Conservation (phyloP, 257 asterid species). For the Paraleonurus japonicus region DNA sequence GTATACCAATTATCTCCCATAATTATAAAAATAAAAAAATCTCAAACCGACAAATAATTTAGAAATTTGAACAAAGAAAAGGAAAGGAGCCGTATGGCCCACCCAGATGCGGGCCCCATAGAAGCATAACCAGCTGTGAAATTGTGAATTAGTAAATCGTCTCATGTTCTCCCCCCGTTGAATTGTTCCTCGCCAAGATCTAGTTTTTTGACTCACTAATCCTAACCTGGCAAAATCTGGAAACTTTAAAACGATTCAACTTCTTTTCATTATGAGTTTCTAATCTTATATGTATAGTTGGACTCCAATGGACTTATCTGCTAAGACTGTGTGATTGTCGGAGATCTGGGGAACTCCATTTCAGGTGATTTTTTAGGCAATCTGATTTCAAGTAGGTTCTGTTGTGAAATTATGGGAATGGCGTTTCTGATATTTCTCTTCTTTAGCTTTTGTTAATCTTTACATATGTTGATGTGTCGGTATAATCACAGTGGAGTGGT, state of each 20-base stretch:
- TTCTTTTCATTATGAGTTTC: not conserved
- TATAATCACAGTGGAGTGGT: conserved; percentile 5
- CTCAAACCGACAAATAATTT: not conserved
- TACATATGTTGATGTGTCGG: conserved; percentile 1
- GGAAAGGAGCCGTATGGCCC: conserved; percentile 10
- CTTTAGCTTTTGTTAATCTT: not conserved
- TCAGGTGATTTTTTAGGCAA: conserved; percentile 33
- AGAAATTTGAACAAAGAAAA: not conserved
- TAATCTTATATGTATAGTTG: not conserved
- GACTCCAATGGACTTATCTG: conserved; percentile 21
- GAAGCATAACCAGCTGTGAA: conserved; percentile 27
- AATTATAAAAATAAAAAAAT: too few relatives aligned
- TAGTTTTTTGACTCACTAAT: conserved; percentile 22
- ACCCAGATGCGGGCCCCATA: conserved; percentile 19
- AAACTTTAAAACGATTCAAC: not conserved
- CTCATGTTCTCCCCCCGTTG: conserved; percentile 16
- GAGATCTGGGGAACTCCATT: conserved; percentile 35
- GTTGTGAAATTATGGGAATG: not conserved
- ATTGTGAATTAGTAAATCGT: conserved; percentile 19
- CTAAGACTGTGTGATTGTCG: not conserved
- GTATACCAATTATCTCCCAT: too few relatives aligned
- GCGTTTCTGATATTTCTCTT: not conserved
- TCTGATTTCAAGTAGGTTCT: not conserved
- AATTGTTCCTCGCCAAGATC: conserved; percentile 27
- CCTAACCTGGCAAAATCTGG: conserved; percentile 2